Conservation (phyloP, 768 basidiomycete genomes). For the Pisolithus microcarpus region DNA sequence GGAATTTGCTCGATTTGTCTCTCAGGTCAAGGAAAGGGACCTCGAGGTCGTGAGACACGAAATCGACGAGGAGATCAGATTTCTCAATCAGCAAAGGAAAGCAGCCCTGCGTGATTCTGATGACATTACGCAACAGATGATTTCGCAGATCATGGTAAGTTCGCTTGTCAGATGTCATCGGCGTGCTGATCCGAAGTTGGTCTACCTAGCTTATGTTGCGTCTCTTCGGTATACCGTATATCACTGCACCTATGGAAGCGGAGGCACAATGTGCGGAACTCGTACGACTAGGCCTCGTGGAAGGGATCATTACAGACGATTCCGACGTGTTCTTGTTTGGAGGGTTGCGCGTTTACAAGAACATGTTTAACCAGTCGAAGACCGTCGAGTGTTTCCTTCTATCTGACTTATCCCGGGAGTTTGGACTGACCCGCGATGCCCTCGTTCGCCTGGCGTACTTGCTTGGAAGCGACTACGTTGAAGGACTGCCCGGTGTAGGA, state of each 20-base stretch:
- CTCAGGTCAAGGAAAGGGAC: constrained; percentile 83
- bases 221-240: constrained; percentile 94
- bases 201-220: constrained; percentile 70
- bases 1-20: constrained; percentile 88
- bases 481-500: constrained; percentile 85
- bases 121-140: constrained; percentile 92
- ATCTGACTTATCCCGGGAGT: constrained; percentile 76
- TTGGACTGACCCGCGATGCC: constrained; percentile 79
- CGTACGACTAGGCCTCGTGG: constrained; percentile 76
- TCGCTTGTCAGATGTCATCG: constrained; percentile 1
- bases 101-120: constrained; percentile 90
- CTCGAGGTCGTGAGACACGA: constrained; percentile 76
- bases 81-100: constrained; percentile 76
- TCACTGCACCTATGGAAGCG: constrained; percentile 98
- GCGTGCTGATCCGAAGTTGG: constrained; percentile 1
- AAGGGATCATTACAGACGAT: constrained; percentile 98
- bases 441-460: constrained; percentile 88
- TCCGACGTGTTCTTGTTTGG: constrained; percentile 99
- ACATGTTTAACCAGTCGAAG: constrained; percentile 99
- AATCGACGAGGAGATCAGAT: constrained; percentile 86
- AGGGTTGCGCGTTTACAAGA: constrained; percentile 91
- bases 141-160: constrained; percentile 71
- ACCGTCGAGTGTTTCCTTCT: constrained; percentile 94
- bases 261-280: constrained; percentile 98
- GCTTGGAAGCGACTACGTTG: constrained; percentile 93